phyloP scores from a whole-genome alignment of 176 grass and related monocot species.

The Oryza glaberrima region DNA sequence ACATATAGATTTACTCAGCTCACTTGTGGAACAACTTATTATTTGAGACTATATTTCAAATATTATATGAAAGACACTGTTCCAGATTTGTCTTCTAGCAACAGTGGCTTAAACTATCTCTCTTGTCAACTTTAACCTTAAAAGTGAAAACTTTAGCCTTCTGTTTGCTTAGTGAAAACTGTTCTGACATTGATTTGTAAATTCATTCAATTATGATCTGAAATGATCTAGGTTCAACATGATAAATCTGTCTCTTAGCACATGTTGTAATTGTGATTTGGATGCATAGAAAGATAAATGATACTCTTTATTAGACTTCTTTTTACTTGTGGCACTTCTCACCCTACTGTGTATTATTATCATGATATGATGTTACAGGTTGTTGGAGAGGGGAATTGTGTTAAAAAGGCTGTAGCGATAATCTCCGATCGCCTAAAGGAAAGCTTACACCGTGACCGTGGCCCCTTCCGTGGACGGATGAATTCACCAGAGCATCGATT shows the following conservation, averaged over 20 bases:
- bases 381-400: conserved; percentile 81
- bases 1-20: not conserved
- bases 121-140: not conserved
- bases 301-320: not conserved
- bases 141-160: not conserved
- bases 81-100: conserved; percentile 6
- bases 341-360: conserved; percentile 2
- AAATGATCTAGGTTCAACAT: conserved; percentile 4
- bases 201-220: not conserved
- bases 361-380: conserved; percentile 55
- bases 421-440: conserved; percentile 91
- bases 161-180: conserved; percentile 34
- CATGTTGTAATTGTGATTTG: not conserved
- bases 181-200: not conserved
- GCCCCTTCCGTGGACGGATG: conserved; percentile 67
- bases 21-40: not conserved
- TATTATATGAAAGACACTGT: not conserved
- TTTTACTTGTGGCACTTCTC: conserved; percentile 14
- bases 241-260: conserved; percentile 20
- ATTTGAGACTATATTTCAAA: not conserved
- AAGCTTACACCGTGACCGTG: conserved; percentile 92
- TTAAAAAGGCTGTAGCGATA: conserved; percentile 83
- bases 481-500: conserved; percentile 73
- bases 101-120: not conserved
- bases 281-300: conserved; percentile 1